phyloP scores from a whole-genome alignment of 2,329 filamentous ascomycete species.

The Erysiphe pulchra region DNA sequence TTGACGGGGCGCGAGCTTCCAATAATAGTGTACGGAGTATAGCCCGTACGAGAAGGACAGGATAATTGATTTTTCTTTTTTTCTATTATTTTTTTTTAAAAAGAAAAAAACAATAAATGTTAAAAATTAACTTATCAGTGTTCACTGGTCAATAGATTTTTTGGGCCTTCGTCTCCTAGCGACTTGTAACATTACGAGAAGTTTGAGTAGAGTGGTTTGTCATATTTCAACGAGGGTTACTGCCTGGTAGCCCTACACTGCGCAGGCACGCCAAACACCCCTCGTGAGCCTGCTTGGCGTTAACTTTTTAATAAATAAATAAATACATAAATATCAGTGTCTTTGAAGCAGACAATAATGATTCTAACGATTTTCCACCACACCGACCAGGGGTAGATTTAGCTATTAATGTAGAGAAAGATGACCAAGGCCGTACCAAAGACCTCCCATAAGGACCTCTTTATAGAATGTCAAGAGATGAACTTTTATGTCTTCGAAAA shows the following conservation, averaged over 20 bases:
- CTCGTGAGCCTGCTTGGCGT: neutral
- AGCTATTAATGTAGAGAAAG: too few species aligned
- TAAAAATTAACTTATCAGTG: neutral
- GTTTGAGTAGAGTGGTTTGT: neutral
- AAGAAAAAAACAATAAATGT: neutral
- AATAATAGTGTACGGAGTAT: neutral
- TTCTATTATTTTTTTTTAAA: neutral
- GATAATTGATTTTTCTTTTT: neutral
- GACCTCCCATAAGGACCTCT: too few species aligned
- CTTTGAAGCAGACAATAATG: too few species aligned
- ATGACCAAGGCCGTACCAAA: too few species aligned
- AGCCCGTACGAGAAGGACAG: neutral
- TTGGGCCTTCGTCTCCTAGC: too few species aligned
- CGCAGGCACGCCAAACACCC: neutral
- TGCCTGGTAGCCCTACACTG: neutral
- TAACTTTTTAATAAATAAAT: neutral
- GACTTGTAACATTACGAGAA: neutral
- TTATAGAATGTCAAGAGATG: too few species aligned
- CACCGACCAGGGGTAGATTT: too few species aligned
- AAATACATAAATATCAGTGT: neutral
- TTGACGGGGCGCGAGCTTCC: neutral
- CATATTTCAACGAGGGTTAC: neutral
- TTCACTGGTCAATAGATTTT: neutral
- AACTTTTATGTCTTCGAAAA: too few species aligned
- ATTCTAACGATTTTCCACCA: too few species aligned